These are phyloP conservation scores for Hyaloscypha bicolor DNA, from an alignment of 495 filamentous ascomycete species.

Conservation along the genomic window DNA sequence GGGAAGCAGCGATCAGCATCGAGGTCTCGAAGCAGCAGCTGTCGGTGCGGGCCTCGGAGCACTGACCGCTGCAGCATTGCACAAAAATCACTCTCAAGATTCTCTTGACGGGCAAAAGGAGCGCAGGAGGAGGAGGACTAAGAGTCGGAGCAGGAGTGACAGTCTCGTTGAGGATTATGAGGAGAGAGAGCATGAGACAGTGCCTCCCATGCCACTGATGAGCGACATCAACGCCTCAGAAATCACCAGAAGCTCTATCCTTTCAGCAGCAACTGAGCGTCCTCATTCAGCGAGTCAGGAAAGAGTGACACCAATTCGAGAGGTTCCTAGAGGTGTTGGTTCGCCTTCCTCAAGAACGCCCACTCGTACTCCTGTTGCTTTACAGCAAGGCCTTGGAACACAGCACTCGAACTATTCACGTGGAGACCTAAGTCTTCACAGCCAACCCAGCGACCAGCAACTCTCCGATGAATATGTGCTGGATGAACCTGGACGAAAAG, in stretches of 20 bases:
- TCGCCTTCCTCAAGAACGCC: conserved; percentile 59
- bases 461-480: conserved; percentile 44
- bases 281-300: conserved; percentile 59
- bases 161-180: conserved; percentile 50
- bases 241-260: conserved; percentile 83
- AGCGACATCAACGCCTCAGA: conserved; percentile 84
- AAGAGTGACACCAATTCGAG: conserved; percentile 55
- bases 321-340: conserved; percentile 54
- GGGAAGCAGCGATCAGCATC: conserved; percentile 57
- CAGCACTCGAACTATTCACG: conserved; percentile 63
- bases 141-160: conserved; percentile 56
- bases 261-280: conserved; percentile 77
- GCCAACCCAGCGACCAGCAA: conserved; percentile 51
- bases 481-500: conserved; percentile 48
- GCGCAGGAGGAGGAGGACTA: conserved; percentile 46
- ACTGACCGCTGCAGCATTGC: conserved; percentile 65
- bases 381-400: conserved; percentile 44
- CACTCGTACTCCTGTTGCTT: conserved; percentile 44
- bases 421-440: conserved; percentile 54
- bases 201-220: conserved; percentile 75
- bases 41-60: conserved; percentile 56
- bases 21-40: conserved; percentile 54
- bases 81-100: conserved; percentile 65
- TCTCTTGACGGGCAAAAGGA: conserved; percentile 57
- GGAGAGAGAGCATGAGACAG: conserved; percentile 30